Evolutionary conservation across 192 early-diverging fungal genomes (phyloP).

Genomic region (Funneliformis mosseae): DNA sequence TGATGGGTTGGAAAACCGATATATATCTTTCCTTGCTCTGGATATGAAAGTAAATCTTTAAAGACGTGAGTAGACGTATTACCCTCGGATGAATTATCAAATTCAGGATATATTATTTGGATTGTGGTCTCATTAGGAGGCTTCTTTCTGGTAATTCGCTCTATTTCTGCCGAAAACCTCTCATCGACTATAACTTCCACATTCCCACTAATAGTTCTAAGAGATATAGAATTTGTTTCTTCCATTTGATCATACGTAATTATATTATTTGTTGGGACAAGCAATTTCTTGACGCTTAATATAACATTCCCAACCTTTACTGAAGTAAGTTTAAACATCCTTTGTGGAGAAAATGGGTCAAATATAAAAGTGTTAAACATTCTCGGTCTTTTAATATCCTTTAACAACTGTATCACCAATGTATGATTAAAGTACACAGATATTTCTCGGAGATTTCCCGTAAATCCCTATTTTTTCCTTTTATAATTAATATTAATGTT

Average conservation of each 20-base stretch:
- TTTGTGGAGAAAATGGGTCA: conserved; percentile 63
- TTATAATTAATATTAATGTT: neutral
- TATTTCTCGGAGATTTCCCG: conserved; percentile 69
- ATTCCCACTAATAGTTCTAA: conserved; percentile 67
- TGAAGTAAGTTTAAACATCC: conserved; percentile 67
- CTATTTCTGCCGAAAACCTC: conserved; percentile 72
- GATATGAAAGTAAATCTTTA: conserved; percentile 69
- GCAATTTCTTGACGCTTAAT: conserved; percentile 51
- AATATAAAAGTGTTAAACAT: conserved; percentile 57
- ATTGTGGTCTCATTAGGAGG: conserved; percentile 72
- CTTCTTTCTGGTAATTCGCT: conserved; percentile 85
- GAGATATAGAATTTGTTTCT: conserved; percentile 60
- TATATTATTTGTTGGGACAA: conserved; percentile 38
- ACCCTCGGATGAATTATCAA: conserved; percentile 54
- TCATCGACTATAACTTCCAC: conserved; percentile 57
- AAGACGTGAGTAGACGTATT: conserved; percentile 55
- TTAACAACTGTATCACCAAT: conserved; percentile 62
- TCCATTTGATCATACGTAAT: conserved; percentile 29
- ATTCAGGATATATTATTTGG: conserved; percentile 72
- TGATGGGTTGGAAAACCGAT: conserved; percentile 93
- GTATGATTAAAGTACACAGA: conserved; percentile 67
- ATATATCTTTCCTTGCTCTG: conserved; percentile 81
- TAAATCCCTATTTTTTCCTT: conserved; percentile 69
- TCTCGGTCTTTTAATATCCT: conserved; percentile 63
- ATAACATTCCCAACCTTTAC: conserved; percentile 62